Evolutionary conservation across 352 stramenopile species (phyloP), one percentile per base, ranked within the genome.

Genomic region (Hyaloperonospora brassicae): DNA sequence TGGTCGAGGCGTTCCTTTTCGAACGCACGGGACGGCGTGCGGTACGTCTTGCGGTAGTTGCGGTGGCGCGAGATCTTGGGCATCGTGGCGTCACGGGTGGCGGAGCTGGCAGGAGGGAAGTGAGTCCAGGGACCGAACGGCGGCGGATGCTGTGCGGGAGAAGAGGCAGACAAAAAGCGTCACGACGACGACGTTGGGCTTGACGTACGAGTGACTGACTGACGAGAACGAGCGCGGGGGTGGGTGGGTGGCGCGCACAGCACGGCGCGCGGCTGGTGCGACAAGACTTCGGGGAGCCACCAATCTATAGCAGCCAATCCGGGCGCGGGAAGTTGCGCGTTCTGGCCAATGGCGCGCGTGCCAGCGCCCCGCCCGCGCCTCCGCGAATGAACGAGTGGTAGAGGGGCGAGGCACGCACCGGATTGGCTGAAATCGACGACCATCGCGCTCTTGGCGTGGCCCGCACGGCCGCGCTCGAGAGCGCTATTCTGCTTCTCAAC

Each of bases 1-100:
- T 97, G 95, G 85, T 98, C 96, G 52, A 99, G 89, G 82, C 95
- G 95, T 73, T 99, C 97, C 90, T 99, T 99, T 79, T 99, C 97
- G 87, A 97, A 99, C 42, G 97, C 91, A 75, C 97, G 96, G 75
- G 96, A 92, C 39, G 97, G 96, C 69, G 97, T 99, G 74, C 96
- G 97, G 89, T 97, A 99, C 42, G 96, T 98, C 85, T 98, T 98
- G 65, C 95, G 88, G 87, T 98, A 92, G 68, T 93, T 93, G 56
- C 81, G 79, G 59, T 92, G 81, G 68, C 79, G 81, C 60, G 78
- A 90, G 70, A 79, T 83, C 76, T 93, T 93, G 48, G 81, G 81
- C 84, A 93, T 93, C 67, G 86, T 74, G 55, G 1, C 6, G n/a
- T n/a, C n/a, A n/a, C n/a, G n/a, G n/a, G 57, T 59, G 66, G 72